Evolutionary conservation across 2,329 filamentous ascomycete genomes (phyloP).

Genomic region (Fusarium musae): DNA sequence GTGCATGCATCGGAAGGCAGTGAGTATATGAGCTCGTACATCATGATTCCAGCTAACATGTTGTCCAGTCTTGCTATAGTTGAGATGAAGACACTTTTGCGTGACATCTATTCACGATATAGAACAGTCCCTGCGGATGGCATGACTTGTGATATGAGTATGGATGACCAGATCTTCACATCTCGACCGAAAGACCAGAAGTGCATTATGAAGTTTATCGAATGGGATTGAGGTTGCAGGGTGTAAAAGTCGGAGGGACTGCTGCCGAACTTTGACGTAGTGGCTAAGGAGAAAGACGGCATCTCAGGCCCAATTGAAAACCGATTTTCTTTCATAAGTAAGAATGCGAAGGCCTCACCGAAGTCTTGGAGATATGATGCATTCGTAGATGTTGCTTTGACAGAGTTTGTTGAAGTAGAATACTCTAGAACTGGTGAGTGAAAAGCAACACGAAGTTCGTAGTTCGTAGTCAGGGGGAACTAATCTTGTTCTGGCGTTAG

Average conservation of each 20-base stretch:
- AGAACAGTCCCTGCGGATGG: neutral
- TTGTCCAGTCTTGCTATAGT: constrained; percentile 15
- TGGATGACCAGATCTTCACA: constrained; percentile 36
- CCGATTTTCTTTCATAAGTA: neutral
- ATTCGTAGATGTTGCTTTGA: neutral
- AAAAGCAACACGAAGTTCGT: neutral
- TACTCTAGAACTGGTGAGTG: neutral
- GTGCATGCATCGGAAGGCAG: constrained; percentile 33
- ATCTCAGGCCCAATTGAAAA: neutral
- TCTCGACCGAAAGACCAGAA: constrained; percentile 31
- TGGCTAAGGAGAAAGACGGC: rapidly evolving
- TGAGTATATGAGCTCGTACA: neutral
- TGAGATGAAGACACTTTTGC: constrained; percentile 29
- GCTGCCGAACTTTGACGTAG: neutral
- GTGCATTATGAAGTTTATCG: constrained; percentile 20
- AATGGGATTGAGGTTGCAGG: neutral
- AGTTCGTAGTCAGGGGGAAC: neutral
- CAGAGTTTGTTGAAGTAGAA: no score
- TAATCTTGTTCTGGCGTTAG: neutral
- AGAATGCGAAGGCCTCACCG: no score
- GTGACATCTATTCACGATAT: constrained; percentile 18
- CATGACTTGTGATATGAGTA: constrained; percentile 19
- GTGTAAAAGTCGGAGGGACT: rapidly evolving
- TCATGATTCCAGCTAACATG: neutral
- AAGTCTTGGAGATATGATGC: no score